phyloP scores from a whole-genome alignment of 805 yeast species.

The Teunomyces gatunensis region DNA sequence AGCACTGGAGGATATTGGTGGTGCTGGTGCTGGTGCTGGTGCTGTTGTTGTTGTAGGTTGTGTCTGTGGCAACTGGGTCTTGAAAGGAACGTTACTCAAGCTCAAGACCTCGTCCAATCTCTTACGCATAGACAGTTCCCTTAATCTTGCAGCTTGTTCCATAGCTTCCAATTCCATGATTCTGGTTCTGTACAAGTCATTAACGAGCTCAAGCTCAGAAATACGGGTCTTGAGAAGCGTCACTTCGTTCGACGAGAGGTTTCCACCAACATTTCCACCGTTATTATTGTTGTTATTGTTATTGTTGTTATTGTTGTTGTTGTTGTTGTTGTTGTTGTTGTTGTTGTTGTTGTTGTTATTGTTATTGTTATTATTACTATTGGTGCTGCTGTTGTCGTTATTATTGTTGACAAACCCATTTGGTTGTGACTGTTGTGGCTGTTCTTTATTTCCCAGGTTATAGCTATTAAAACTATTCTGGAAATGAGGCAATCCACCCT shows the following conservation, averaged over 20 bases:
- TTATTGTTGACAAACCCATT: constrained; percentile 7
- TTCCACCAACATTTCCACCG: constrained; percentile 1
- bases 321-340: constrained; percentile 9
- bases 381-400: constrained; percentile 8
- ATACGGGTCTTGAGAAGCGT: constrained; percentile 67
- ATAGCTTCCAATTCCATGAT: constrained; percentile 77
- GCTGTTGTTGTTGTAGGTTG: neutral
- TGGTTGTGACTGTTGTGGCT: constrained; percentile 6
- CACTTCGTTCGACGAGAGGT: constrained; percentile 25
- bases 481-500: constrained; percentile 27
- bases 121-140: constrained; percentile 47
- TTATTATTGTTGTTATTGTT: constrained; percentile 5
- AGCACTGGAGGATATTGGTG: neutral
- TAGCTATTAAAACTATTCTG: constrained; percentile 14
- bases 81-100: constrained; percentile 16
- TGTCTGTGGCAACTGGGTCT: constrained; percentile 4
- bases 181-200: constrained; percentile 80
- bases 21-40: neutral
- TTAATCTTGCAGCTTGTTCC: constrained; percentile 53
- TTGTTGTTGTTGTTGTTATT: constrained; percentile 10
- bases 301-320: constrained; percentile 9
- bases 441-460: constrained; percentile 6
- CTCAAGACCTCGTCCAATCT: constrained; percentile 45
- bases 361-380: constrained; percentile 10
- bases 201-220: constrained; percentile 84